Conservation (phyloP, 176 grass and related monocot genomes). For the Raddia guianensis region DNA sequence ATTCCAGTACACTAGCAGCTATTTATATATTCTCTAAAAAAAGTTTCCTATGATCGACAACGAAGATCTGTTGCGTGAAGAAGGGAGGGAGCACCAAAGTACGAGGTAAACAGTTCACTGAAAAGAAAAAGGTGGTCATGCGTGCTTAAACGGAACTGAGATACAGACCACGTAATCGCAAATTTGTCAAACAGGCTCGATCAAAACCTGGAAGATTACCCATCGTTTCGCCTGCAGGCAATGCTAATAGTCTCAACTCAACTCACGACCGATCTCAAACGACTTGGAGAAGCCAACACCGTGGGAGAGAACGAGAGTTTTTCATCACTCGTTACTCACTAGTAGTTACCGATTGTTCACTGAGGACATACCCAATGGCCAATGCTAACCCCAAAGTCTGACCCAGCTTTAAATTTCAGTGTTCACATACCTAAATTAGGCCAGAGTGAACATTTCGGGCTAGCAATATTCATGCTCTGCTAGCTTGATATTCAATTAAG, state of each 20-base stretch:
- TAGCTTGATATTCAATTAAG: no score
- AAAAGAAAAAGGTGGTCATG: background rate
- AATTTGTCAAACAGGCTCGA: background rate
- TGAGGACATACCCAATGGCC: no score
- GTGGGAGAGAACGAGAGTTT: background rate
- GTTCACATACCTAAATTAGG: no score
- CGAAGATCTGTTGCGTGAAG: slow-evolving; percentile 1
- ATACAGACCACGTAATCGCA: slow-evolving; percentile 20
- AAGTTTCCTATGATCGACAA: background rate
- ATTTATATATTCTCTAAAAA: background rate
- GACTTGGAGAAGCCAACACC: background rate
- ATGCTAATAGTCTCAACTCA: background rate
- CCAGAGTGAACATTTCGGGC: no score
- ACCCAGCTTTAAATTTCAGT: no score
- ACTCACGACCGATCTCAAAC: background rate
- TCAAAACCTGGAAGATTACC: background rate
- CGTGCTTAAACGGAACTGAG: background rate
- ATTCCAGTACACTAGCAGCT: background rate
- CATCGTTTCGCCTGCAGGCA: background rate
- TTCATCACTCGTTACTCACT: background rate
- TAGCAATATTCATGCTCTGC: no score
- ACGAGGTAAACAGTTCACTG: slow-evolving; percentile 27
- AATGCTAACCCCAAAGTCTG: no score
- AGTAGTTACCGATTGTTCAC: no score
- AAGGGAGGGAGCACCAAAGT: background rate